Base-by-base conservation (phyloP, 176 grass and related monocot genomes). In the Luzula sylvatica region DNA sequence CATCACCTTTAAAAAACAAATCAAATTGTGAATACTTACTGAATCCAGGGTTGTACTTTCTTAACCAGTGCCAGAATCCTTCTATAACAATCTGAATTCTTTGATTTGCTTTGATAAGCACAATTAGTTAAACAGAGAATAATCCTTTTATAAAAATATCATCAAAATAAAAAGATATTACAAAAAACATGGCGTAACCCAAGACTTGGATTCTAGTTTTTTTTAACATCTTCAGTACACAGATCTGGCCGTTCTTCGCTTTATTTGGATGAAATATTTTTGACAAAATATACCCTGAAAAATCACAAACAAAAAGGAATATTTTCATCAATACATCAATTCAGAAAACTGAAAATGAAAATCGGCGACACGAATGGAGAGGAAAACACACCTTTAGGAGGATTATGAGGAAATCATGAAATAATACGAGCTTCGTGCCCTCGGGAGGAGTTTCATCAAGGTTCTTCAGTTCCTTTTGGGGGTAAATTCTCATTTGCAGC, bases 261-360 rank as follows among this genome's bases (percentile, higher is more conserved):
- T 89, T 86, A 62, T 96, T 86, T 21, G 92, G 92, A 79, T 89
- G 92, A 59, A 96, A 96, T 68, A 89, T 96, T 73, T 96, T 96
- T 5, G 84, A 89, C 65, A 82, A 45, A 52, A 96, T 89, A 65
- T 82, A 90, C 17, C 85, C 92, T 96, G 53, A 67, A 44, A 5
- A 32, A 44, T 59, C 11, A 65, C 58, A 69, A n/a, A 2, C 26
- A 46, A 4, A 70, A 53, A 19, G 23, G 32, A 32, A 72, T n/a
- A 50, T 11, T n/a, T n/a, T n/a, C n/a, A n/a, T n/a, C n/a, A n/a
- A n/a, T 35, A 35, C 30, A 35, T 42, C 46, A 49, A 61, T 13
- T 23, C 22, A 1, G 38, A 23, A 59, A 45, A 28, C 11, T 8
- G 4, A 20, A 55, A 18, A 72, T 24, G 32, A 46, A 5, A 32